A percentile compares a stretch with the other conserved stretches of the same genome.
Conservation (phyloP, 2,329 filamentous ascomycete genomes). For the Sporothrix pseudoabietina region DNA sequence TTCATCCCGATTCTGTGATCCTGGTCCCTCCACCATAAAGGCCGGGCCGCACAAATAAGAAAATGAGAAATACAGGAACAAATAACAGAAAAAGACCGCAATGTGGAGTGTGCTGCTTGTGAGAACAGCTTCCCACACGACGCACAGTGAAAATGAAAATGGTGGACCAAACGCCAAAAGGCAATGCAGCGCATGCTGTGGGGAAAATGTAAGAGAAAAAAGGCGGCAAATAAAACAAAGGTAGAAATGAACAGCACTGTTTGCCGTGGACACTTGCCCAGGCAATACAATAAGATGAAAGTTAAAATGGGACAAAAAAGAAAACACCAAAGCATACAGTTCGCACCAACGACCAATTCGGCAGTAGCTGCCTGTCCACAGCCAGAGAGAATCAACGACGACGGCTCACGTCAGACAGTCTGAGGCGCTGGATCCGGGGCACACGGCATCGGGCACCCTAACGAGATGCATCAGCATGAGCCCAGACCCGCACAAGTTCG, state of each 20-base stretch:
- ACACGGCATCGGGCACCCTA: slow-evolving; percentile 20
- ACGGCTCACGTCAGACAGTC: not conserved
- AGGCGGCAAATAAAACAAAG: slow-evolving; percentile 13
- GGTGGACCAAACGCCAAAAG: slow-evolving; percentile 30
- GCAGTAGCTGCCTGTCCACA: not conserved
- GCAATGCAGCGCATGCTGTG: slow-evolving; percentile 29
- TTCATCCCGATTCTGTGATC: not conserved
- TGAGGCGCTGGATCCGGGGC: not conserved
- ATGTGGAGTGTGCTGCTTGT: not conserved
- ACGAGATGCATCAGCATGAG: slow-evolving; percentile 21
- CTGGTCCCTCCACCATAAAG: not conserved
- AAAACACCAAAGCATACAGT: not conserved
- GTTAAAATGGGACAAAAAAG: not conserved
- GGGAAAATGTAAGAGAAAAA: not conserved
- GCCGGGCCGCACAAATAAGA: not conserved
- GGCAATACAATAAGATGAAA: not conserved
- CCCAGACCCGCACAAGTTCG: slow-evolving; percentile 30
- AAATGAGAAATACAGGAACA: not conserved
- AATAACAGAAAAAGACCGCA: slow-evolving; percentile 14
- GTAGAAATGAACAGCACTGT: not conserved
- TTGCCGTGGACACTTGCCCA: slow-evolving; percentile 12
- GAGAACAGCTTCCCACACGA: not conserved
- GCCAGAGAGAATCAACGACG: not conserved
- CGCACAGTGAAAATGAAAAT: slow-evolving; percentile 12
- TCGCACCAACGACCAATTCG: not conserved